phyloP scores from a whole-genome alignment of 352 stramenopile species.

The Thalassiosira sp. region DNA sequence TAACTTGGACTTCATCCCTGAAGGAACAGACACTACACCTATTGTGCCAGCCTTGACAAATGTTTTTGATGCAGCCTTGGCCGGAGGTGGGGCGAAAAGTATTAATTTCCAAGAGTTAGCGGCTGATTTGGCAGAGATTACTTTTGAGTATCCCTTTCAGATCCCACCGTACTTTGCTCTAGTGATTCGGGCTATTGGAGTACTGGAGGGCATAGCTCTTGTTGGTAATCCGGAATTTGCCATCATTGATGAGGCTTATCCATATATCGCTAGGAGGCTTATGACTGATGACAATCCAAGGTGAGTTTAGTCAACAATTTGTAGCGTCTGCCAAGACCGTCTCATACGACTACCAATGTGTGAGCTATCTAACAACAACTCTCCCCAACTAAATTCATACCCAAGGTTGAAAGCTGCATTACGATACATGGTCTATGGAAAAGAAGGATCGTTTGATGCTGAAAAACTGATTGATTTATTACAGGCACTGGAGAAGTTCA shows the following conservation, averaged over 20 bases:
- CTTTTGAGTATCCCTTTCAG: conserved; percentile 82
- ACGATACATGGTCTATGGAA: conserved; percentile 87
- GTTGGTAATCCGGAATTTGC: conserved; percentile 88
- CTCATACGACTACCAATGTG: too few species aligned
- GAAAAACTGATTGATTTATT: conserved; percentile 88
- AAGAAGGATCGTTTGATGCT: conserved; percentile 85
- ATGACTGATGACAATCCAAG: conserved; percentile 84
- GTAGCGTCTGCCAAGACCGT: too few species aligned
- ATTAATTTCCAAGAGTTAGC: conserved; percentile 89
- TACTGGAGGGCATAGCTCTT: conserved; percentile 87
- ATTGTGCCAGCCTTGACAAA: conserved; percentile 86
- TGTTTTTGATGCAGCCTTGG: conserved; percentile 86
- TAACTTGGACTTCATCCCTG: conserved; percentile 86
- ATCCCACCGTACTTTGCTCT: conserved; percentile 85
- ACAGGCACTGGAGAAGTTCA: conserved; percentile 85
- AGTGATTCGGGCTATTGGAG: conserved; percentile 87
- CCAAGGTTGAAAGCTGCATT: conserved; percentile 79
- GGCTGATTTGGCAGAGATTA: conserved; percentile 86
- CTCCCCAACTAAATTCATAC: too few species aligned
- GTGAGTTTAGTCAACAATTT: too few species aligned
- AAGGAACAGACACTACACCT: conserved; percentile 80
- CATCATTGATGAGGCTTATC: conserved; percentile 88
- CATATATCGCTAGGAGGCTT: conserved; percentile 85
- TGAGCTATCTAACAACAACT: too few species aligned
- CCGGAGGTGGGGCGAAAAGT: conserved; percentile 85